Base-by-base conservation (phyloP, 2,329 filamentous ascomycete species). In the Paraconiothyrium brasiliense region DNA sequence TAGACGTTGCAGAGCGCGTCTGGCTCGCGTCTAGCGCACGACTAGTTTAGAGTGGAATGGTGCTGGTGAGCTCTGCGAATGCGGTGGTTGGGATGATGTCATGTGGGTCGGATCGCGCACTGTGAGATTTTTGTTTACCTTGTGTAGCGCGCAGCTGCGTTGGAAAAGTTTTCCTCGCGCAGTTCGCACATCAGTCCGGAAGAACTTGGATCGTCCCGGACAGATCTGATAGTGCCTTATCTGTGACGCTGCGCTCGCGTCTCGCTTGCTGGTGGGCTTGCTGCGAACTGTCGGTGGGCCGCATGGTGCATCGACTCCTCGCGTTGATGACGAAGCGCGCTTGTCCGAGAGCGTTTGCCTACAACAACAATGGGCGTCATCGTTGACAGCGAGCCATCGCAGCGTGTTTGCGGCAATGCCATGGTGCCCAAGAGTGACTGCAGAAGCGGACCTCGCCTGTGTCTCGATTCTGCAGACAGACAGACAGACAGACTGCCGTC, bases 321-420 rank as follows among this genome's bases (percentile, higher is more conserved):
- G 35, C 51, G 55, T 47, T 56, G 54, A 48, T 48, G 41, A 48
- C 54, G 13, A 37, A 35, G 41, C 43, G 54, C 54, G 54, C 43
- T 56, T 56, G 43, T 13, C 54, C 27, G 43, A 41, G 34, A 41
- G 32, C 55, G 35, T 48, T 48, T 37, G 27, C 13, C n/a, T 32
- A 46, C 52, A 56, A 56, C 37, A 60, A 60, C 58, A 60, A 60
- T 43, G 27, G 51, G 50, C 43, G 50, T 59, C 50, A 55, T 48
- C 30, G 27, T 20, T 13, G 22, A 30, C 41, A 43, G 35, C 35
- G 35, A 11, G 50, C 43, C 22, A 39, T 46, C n/a, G 57, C 4
- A 22, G 46, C 30, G 39, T 22, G 49, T 35, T 52, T 37, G n/a
- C 20, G 10, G 13, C n/a, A 39, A 46, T n/a, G 30, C 35, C 4